These are phyloP conservation scores for Balansia obtecta DNA, from an alignment of 2,329 filamentous ascomycete genomes.

Conservation along the genomic window DNA sequence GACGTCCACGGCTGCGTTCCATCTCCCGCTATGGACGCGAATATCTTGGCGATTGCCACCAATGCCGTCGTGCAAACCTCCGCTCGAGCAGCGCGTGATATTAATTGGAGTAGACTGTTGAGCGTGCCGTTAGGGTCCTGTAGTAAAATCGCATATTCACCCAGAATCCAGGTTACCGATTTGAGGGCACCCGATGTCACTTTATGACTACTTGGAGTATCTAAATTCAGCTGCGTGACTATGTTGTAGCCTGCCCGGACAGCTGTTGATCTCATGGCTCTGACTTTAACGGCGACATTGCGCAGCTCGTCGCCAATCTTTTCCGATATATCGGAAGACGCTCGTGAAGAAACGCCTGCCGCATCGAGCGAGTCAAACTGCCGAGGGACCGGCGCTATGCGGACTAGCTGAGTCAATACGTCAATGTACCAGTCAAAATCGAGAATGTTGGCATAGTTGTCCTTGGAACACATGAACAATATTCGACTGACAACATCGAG, in stretches of 20 bases:
- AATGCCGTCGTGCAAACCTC: conserved; percentile 66
- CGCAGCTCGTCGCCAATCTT: conserved; percentile 75
- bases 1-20: conserved; percentile 56
- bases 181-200: conserved; percentile 56
- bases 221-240: conserved; percentile 42
- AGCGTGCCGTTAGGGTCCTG: conserved; percentile 59
- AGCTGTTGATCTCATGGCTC: conserved; percentile 67
- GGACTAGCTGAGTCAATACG: conserved; percentile 73
- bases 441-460: conserved; percentile 72
- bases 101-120: conserved; percentile 57
- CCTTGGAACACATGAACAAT: conserved; percentile 76
- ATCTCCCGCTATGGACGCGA: conserved; percentile 57
- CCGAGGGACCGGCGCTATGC: conserved; percentile 46
- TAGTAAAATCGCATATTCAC: conserved; percentile 72
- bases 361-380: conserved; percentile 25
- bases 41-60: conserved; percentile 78
- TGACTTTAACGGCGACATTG: conserved; percentile 85
- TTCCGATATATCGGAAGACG: conserved; percentile 41
- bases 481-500: conserved; percentile 73
- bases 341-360: conserved; percentile 14
- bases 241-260: conserved; percentile 74
- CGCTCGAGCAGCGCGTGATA: conserved; percentile 44
- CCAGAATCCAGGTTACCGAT: conserved; percentile 72
- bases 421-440: conserved; percentile 99
- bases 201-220: conserved; percentile 40